Conservation (phyloP, 2,329 filamentous ascomycete genomes). For the Fusarium guadeloupense region DNA sequence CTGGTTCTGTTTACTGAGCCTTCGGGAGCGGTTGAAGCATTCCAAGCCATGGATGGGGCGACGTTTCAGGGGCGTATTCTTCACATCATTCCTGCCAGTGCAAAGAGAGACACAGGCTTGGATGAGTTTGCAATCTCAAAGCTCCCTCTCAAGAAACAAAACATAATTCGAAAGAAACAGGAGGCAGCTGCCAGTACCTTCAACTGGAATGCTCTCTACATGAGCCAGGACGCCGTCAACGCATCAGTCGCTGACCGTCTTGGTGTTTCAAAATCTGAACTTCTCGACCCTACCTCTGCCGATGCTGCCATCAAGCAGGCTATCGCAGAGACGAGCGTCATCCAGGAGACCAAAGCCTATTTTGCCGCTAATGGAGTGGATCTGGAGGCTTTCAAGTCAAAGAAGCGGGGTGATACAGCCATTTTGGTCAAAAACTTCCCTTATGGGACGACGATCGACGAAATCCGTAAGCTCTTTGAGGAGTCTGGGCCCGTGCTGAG, state of each 20-base stretch:
- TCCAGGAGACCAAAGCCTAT: constrained; percentile 95
- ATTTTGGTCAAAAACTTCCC: constrained; percentile 97
- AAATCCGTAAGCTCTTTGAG: constrained; percentile 83
- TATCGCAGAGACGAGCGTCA: constrained; percentile 93
- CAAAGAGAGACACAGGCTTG: constrained; percentile 82
- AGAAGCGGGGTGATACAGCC: constrained; percentile 83
- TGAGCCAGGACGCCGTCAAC: constrained; percentile 96
- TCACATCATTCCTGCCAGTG: constrained; percentile 85
- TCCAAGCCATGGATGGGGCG: constrained; percentile 80
- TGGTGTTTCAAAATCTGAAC: constrained; percentile 87
- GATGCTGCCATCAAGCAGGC: constrained; percentile 97
- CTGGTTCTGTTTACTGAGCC: constrained; percentile 82
- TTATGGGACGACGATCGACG: constrained; percentile 80
- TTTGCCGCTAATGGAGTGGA: constrained; percentile 90
- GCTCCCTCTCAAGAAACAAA: constrained; percentile 92
- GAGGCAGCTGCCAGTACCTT: constrained; percentile 82
- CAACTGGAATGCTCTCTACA: constrained; percentile 99
- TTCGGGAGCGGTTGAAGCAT: constrained; percentile 79
- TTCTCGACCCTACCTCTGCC: constrained; percentile 94
- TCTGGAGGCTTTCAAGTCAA: constrained; percentile 87
- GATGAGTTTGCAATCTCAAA: constrained; percentile 92
- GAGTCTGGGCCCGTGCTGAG: constrained; percentile 83
- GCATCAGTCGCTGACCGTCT: constrained; percentile 86
- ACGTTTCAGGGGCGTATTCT: constrained; percentile 92
- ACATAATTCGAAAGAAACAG: constrained; percentile 84